Conservation (phyloP, 2,329 filamentous ascomycete genomes). For the Lomentospora prolificans region DNA sequence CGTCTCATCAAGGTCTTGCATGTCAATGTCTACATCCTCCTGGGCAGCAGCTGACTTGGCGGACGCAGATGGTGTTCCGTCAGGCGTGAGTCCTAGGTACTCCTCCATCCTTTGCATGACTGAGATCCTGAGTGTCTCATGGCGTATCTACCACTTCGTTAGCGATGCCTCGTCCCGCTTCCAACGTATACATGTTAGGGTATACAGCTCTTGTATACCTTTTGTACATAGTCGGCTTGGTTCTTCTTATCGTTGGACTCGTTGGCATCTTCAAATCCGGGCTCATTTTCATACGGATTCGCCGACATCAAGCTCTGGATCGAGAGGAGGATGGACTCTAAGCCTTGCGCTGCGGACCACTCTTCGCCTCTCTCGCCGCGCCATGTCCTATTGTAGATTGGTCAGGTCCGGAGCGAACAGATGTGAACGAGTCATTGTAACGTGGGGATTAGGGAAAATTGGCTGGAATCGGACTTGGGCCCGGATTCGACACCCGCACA, state of each 20-base stretch:
- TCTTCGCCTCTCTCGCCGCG: constrained; percentile 80
- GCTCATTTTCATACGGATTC: constrained; percentile 94
- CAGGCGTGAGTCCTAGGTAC: constrained; percentile 55
- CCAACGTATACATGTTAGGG: background rate
- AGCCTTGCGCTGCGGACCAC: constrained; percentile 91
- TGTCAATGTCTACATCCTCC: constrained; percentile 35
- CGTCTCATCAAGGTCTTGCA: constrained; percentile 44
- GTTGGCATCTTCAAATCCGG: constrained; percentile 75
- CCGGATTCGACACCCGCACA: too few species aligned
- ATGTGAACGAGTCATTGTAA: background rate
- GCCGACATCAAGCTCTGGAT: constrained; percentile 93
- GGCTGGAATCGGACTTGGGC: too few species aligned
- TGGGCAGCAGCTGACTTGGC: constrained; percentile 19
- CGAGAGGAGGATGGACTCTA: constrained; percentile 88
- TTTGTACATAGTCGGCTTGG: constrained; percentile 67
- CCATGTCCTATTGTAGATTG: constrained; percentile 63
- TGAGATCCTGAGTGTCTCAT: constrained; percentile 79
- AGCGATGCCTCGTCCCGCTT: constrained; percentile 14
- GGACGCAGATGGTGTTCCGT: constrained; percentile 29
- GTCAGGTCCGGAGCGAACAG: background rate
- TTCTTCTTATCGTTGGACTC: constrained; percentile 59
- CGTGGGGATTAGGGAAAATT: background rate
- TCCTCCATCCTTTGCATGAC: constrained; percentile 79
- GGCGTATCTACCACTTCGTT: constrained; percentile 56
- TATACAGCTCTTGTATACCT: constrained; percentile 39